Conservation (phyloP, 805 yeast genomes). For the Pichia cephalocereana region DNA sequence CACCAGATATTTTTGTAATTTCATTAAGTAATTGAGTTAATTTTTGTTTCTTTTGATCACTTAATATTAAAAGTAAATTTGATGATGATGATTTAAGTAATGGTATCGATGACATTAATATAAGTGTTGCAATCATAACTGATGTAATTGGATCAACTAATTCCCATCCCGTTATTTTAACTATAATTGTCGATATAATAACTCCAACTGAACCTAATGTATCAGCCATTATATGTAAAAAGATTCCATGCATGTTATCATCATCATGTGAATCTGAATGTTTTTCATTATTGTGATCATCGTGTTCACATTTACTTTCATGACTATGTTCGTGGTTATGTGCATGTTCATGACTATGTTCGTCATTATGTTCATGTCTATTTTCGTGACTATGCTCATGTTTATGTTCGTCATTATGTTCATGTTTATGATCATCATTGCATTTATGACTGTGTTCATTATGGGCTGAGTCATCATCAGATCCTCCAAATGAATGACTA, state of each 20-base stretch:
- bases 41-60: conserved; percentile 43
- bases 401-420: neutral
- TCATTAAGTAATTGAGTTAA: conserved; percentile 62
- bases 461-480: neutral
- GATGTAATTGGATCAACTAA: conserved; percentile 94
- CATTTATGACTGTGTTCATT: conserved; percentile 15
- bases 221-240: conserved; percentile 89
- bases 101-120: conserved; percentile 77
- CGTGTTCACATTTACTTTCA: neutral
- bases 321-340: neutral
- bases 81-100: conserved; percentile 73
- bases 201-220: conserved; percentile 97
- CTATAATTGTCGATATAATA: conserved; percentile 76
- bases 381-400: conserved; percentile 1
- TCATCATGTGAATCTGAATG: conserved; percentile 20
- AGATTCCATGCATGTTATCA: conserved; percentile 88
- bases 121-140: conserved; percentile 70
- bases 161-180: conserved; percentile 54
- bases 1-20: conserved; percentile 63
- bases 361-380: neutral
- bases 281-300: neutral
- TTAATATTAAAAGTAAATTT: conserved; percentile 55
- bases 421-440: conserved; percentile 1
- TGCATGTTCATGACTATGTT: neutral
- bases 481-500: conserved; percentile 19